A percentile compares a stretch with the other conserved stretches of the same genome.
phyloP scores from a whole-genome alignment of 208 protist species.

The Acanthamoeba divionensis region DNA sequence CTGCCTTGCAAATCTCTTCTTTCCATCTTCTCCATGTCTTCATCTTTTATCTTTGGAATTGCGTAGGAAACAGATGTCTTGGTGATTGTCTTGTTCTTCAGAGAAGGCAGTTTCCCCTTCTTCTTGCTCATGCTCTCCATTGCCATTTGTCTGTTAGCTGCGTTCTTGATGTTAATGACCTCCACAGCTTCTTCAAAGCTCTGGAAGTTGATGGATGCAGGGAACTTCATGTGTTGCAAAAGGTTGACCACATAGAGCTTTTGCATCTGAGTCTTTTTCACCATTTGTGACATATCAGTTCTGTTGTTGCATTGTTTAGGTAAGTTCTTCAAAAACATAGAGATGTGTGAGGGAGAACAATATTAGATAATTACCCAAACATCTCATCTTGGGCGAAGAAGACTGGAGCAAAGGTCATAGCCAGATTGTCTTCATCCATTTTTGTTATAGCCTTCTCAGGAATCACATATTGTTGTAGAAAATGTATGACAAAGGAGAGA shows the following conservation, averaged over 20 bases:
- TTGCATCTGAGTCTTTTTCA: slow-evolving; percentile 33
- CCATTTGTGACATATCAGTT: not conserved
- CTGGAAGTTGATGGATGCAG: not conserved
- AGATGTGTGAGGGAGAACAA: not conserved
- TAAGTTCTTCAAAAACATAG: not conserved
- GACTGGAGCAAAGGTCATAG: not conserved
- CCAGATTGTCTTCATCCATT: slow-evolving; percentile 39
- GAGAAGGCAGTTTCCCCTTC: too few species aligned
- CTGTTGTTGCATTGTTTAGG: not conserved
- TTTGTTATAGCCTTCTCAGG: slow-evolving; percentile 30
- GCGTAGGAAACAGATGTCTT: too few species aligned
- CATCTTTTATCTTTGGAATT: too few species aligned
- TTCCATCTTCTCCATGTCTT: too few species aligned
- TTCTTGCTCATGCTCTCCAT: slow-evolving; percentile 23
- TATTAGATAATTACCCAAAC: not conserved
- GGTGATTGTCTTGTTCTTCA: too few species aligned
- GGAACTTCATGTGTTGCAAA: not conserved
- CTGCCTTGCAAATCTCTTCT: not conserved
- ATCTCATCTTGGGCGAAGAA: not conserved
- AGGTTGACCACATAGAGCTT: slow-evolving; percentile 11
- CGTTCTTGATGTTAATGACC: slow-evolving; percentile 43
- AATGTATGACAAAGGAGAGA: not conserved
- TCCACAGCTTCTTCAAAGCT: slow-evolving; percentile 26
- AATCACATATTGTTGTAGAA: not conserved
- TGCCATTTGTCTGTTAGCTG: slow-evolving; percentile 2